Evolutionary conservation across 805 yeast genomes (phyloP), one percentile per base, ranked within the genome.

Genomic region (Maudiozyma bulderi): DNA sequence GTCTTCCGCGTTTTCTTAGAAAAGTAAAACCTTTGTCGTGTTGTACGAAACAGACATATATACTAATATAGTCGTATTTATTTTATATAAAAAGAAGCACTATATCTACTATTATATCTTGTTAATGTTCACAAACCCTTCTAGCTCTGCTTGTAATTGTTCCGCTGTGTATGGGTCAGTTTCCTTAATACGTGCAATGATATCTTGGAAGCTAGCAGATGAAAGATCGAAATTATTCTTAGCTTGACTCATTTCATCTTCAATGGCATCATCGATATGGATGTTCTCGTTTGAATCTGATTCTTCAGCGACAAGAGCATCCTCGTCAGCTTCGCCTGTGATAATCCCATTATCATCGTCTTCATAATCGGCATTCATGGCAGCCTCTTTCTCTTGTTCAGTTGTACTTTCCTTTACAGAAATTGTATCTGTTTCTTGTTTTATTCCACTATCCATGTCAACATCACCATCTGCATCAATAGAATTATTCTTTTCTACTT

Each of bases 261-360:
- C 56, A 6, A 47, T 53, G 0, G 60, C 63, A 1, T 55, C 57
- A 26, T 52, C 60, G 30, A 60, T 66, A 43, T 57, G 62, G 2
- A 56, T 57, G 29, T 53, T 57, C 20, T 61, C 67, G 40, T 67
- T 66, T 6, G 55, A 62, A 14, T 61, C 66, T 2, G 51, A 57
- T 44, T 61, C 68, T 34, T 65, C 69, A 2, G 59, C 65, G n/a
- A 59, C 67, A 33, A 58, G 49, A 1, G 54, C 64, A 1, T 54
- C 61, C 8, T 62, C 68, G 41, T 64, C 67, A 2, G 59, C 58
- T 30, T 63, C 67, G 6, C 65, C 69, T 11, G 65, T 57, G 6
- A 57, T 58, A 9, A 61, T 65, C 26, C 66, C 68, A 30, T 60
- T 62, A 30, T 62, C 65, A 15, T 59, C 62, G 11, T 55, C 65